phyloP scores from a whole-genome alignment of 495 filamentous ascomycete genomes.

The Lophium mytilinum region DNA sequence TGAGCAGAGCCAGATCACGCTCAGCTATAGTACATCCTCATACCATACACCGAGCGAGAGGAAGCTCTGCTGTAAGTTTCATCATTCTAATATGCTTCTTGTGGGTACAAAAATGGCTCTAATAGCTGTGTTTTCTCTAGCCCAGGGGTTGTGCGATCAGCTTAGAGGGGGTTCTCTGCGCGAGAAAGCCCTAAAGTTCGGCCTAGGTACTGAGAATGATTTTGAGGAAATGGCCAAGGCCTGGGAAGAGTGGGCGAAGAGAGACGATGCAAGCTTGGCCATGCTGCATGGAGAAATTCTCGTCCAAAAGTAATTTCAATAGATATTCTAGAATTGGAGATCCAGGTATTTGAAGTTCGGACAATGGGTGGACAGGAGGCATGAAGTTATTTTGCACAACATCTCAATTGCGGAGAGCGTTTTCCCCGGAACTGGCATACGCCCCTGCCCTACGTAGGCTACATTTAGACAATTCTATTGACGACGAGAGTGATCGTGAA shows the following conservation, averaged over 20 bases:
- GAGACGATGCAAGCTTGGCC: slow-evolving; percentile 33
- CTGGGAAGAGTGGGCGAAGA: slow-evolving; percentile 37
- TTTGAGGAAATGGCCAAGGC: slow-evolving; percentile 38
- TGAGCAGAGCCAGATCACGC: slow-evolving; percentile 30
- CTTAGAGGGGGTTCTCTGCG: slow-evolving; percentile 28
- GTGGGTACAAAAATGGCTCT: slow-evolving; percentile 5
- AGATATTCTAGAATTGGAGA: too few species aligned
- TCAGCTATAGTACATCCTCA: slow-evolving; percentile 33
- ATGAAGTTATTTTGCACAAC: too few species aligned
- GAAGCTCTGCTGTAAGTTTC: slow-evolving; percentile 36
- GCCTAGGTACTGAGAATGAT: slow-evolving; percentile 31
- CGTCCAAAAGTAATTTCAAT: slow-evolving; percentile 35
- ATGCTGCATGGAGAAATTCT: slow-evolving; percentile 39
- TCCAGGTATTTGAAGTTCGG: too few species aligned
- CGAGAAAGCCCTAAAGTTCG: slow-evolving; percentile 29
- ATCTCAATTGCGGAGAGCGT: too few species aligned
- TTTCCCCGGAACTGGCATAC: too few species aligned
- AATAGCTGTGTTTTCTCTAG: slow-evolving; percentile 1
- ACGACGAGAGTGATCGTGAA: too few species aligned
- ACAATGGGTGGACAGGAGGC: too few species aligned
- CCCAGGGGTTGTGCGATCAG: slow-evolving; percentile 30
- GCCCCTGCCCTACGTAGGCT: too few species aligned
- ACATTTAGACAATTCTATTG: too few species aligned
- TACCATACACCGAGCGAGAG: slow-evolving; percentile 34
- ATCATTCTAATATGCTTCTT: not conserved